Percentiles rank a stretch among this genome's conserved stretches.
Evolutionary conservation across 169 alveolate genomes (phyloP).

Genomic region (Babesia microti): DNA sequence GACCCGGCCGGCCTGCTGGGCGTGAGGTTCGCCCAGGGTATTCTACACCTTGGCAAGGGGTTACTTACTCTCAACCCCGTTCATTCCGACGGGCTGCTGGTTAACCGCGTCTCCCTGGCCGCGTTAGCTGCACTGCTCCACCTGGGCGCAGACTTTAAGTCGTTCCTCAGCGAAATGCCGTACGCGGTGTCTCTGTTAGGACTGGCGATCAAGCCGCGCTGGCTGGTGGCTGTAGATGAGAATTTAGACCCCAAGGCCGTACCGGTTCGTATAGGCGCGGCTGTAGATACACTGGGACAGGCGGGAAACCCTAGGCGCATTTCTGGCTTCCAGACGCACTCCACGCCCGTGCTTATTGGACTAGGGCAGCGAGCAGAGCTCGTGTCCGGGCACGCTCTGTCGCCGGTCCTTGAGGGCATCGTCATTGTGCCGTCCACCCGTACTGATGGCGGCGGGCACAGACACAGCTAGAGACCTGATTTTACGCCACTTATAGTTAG

Average conservation of each 20-base stretch:
- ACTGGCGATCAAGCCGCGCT: slow-evolving; percentile 81
- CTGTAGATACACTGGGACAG: slow-evolving; percentile 92
- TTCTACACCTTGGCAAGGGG: slow-evolving; percentile 93
- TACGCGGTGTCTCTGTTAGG: slow-evolving; percentile 83
- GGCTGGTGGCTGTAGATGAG: slow-evolving; percentile 74
- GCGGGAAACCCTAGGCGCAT: slow-evolving; percentile 95
- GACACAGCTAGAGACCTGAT: slow-evolving; percentile 10
- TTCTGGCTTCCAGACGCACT: slow-evolving; percentile 98
- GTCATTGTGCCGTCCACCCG: too few species aligned
- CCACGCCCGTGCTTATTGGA: slow-evolving; percentile 90
- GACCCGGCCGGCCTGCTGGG: slow-evolving; percentile 89
- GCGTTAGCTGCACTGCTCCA: slow-evolving; percentile 81
- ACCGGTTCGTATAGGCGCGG: slow-evolving; percentile 72
- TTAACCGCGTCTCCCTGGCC: slow-evolving; percentile 85
- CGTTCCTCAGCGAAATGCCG: slow-evolving; percentile 79
- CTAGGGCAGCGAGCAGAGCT: slow-evolving; percentile 86
- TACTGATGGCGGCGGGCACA: too few species aligned
- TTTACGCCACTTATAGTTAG: not conserved
- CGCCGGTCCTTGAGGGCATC: slow-evolving; percentile 39
- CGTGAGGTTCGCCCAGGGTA: slow-evolving; percentile 87
- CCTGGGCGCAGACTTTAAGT: slow-evolving; percentile 76
- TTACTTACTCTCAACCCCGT: slow-evolving; percentile 87
- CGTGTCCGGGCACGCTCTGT: slow-evolving; percentile 66
- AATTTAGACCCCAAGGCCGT: slow-evolving; percentile 79
- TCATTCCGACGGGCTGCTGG: slow-evolving; percentile 87